Evolutionary conservation across 1,284 basidiomycete species (phyloP), one percentile per base, ranked within the genome.

Genomic region (Filobasidium uniguttulatum): DNA sequence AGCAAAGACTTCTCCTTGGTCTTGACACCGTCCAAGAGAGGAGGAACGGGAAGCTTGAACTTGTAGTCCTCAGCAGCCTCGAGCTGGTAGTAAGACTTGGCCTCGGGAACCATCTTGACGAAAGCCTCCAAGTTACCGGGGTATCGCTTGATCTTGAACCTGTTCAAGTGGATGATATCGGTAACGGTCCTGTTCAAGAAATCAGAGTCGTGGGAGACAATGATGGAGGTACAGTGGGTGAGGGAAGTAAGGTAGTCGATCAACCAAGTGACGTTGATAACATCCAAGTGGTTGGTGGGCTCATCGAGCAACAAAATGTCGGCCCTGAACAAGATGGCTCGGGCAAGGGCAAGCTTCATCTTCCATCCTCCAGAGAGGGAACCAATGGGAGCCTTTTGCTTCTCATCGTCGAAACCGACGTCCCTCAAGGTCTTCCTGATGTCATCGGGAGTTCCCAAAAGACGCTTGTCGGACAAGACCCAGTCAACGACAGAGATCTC

Each of bases 121-220:
- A 98, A 99, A 55, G 78, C 77, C 77, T 96, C 87, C 58, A 98
- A 84, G 77, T 97, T 97, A 66, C 94, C 94, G 60, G 83, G 84
- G 77, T 97, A 96, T 65, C 90, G 82, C 75, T 83, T 87, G 67
- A 99, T 76, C 78, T 97, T 94, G 83, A 97, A 97, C 73, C 90
- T 88, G 80, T 97, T 96, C 62, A 97, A 76, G 76, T 98, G 90
- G 67, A 98, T 85, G 61, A 94, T 89, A 67, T 98, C 94, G 64
- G 93, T 98, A 75, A 91, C 89, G 64, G 87, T 87, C 75, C 93
- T 87, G 81, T 99, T 97, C 59, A 99, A 78, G 86, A 98, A 98
- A 64, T 83, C 75, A 17, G 91, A 96, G 77, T 99, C 94, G 80
- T 98, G 94, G 58, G 90, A 94, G 64, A 96, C 91, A 61, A 94